These are phyloP conservation scores for Tieghemiomyces parasiticus DNA, from an alignment of 192 early-diverging fungal species.

Conservation along the genomic window DNA sequence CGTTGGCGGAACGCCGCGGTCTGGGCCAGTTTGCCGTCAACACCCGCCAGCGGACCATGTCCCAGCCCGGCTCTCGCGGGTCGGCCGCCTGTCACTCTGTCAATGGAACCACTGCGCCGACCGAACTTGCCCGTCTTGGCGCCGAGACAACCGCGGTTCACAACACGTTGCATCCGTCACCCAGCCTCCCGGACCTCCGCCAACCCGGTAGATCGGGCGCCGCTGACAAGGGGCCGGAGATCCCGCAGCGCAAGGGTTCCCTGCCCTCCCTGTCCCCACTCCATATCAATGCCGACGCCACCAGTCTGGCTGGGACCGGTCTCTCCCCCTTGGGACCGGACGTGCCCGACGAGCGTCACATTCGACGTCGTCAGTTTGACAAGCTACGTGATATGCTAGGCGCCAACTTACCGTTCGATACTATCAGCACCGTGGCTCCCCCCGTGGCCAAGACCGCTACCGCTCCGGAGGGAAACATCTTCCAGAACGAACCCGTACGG, in stretches of 20 bases:
- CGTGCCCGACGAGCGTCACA: neutral
- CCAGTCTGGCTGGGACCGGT: neutral
- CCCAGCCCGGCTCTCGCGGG: too few relatives aligned
- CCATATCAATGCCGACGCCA: neutral
- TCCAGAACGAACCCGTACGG: too few relatives aligned
- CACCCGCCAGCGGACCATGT: too few relatives aligned
- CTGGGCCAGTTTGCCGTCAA: too few relatives aligned
- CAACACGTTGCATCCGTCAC: neutral
- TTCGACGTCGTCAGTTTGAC: conserved; percentile 8
- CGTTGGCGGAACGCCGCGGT: too few relatives aligned
- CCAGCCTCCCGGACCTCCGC: neutral
- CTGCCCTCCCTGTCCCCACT: neutral
- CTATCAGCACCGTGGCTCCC: neutral
- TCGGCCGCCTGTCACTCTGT: too few relatives aligned
- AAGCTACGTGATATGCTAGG: conserved; percentile 8
- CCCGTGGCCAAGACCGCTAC: too few relatives aligned
- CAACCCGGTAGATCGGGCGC: too few relatives aligned
- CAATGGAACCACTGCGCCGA: too few relatives aligned
- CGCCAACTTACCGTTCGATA: conserved; percentile 3
- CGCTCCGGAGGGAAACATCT: too few relatives aligned
- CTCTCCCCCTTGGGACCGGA: neutral
- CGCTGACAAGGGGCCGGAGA: neutral
- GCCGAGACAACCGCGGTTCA: too few relatives aligned
- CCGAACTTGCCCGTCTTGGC: too few relatives aligned
- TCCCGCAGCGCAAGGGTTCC: neutral